A percentile compares a stretch with the other conserved stretches of the same genome.
These are phyloP conservation scores for Phytophthora vignae DNA, from an alignment of 352 stramenopile species.

Conservation along the genomic window DNA sequence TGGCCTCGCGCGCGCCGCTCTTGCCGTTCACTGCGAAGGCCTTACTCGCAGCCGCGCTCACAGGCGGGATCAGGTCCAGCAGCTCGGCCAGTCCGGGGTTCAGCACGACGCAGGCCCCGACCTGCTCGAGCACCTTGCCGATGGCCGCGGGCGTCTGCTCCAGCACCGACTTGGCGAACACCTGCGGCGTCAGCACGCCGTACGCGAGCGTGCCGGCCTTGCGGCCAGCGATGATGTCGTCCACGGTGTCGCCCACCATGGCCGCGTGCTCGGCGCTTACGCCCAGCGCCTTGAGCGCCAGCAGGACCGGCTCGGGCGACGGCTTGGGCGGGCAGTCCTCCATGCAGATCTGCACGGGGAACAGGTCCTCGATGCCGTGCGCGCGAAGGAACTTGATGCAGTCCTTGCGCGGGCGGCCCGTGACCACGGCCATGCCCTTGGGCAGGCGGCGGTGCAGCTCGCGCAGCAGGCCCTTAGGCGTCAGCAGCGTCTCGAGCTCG, in stretches of 20 bases:
- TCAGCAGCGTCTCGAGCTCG: constrained; percentile 93
- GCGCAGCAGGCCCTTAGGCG: constrained; percentile 81
- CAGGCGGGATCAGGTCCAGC: constrained; percentile 74
- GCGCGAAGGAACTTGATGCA: constrained; percentile 94
- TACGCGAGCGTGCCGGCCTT: constrained; percentile 74
- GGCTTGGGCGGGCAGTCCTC: constrained; percentile 96
- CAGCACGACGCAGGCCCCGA: constrained; percentile 71
- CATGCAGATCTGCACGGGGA: constrained; percentile 95
- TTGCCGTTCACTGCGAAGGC: constrained; percentile 5
- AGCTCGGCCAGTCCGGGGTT: constrained; percentile 82
- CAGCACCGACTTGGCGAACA: constrained; percentile 78
- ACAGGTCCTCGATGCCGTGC: constrained; percentile 86
- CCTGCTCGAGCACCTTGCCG: constrained; percentile 55
- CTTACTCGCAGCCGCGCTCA: constrained; percentile 2
- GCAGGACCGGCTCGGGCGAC: constrained; percentile 88
- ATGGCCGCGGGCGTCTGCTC: constrained; percentile 64
- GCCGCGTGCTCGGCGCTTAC: constrained; percentile 77
- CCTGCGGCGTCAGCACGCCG: constrained; percentile 90
- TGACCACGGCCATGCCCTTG: constrained; percentile 93
- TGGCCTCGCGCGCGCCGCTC: constrained; percentile 42
- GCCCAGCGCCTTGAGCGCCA: constrained; percentile 88
- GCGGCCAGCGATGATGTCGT: constrained; percentile 93
- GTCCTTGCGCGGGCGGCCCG: constrained; percentile 93
- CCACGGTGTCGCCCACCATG: constrained; percentile 97
- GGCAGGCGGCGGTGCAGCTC: constrained; percentile 84